Evolutionary conservation across 345 rosid species (phyloP).

Genomic region (Lepidium sativum): DNA sequence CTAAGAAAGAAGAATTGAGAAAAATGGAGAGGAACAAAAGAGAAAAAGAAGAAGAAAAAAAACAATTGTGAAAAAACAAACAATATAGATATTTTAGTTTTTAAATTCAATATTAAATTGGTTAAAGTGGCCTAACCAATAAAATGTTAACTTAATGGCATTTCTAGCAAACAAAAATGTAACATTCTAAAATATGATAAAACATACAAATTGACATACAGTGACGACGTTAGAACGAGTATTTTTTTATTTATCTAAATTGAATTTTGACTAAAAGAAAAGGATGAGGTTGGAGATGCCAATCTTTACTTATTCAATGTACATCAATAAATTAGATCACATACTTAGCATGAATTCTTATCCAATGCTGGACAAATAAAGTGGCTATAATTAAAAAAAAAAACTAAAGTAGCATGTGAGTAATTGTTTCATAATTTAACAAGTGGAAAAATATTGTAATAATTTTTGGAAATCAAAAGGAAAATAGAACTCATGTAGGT

Average conservation of each 20-base stretch:
- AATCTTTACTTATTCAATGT: constrained; percentile 23
- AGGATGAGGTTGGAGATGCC: constrained; percentile 17
- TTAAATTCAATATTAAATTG: too few relatives aligned
- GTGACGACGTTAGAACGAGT: not conserved
- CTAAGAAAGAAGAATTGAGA: too few relatives aligned
- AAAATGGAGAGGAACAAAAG: too few relatives aligned
- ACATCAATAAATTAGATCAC: constrained; percentile 9
- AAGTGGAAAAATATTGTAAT: constrained; percentile 10
- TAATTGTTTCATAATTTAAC: too few relatives aligned
- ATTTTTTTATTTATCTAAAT: not conserved
- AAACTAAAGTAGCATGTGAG: constrained; percentile 12
- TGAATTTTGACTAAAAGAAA: not conserved
- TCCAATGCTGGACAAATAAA: constrained; percentile 21
- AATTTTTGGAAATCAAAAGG: not conserved
- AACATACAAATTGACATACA: constrained; percentile 15
- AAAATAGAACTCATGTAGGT: not conserved
- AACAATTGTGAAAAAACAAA: too few relatives aligned
- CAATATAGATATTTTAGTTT: too few relatives aligned
- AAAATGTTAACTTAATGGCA: too few relatives aligned
- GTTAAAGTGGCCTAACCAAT: too few relatives aligned
- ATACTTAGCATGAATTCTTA: constrained; percentile 22
- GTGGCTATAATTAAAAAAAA: constrained; percentile 7
- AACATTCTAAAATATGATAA: not conserved
- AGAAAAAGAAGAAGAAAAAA: too few relatives aligned
- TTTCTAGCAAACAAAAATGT: not conserved